Evolutionary conservation across 140 eudicot species (phyloP).

Genomic region (Flaveria floridana): DNA sequence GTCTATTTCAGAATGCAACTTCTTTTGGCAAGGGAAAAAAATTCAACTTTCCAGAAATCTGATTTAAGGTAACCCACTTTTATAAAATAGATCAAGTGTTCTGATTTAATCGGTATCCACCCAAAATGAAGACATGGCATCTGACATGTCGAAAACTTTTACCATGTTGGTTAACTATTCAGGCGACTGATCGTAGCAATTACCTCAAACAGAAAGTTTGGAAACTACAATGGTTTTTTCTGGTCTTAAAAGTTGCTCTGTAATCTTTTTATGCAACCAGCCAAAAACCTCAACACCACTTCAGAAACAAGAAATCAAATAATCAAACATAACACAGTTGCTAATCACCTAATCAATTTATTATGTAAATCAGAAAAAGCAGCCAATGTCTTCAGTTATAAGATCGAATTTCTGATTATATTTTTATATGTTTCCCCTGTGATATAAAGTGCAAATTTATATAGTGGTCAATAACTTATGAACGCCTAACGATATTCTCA

Average conservation of each 20-base stretch:
- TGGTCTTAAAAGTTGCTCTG: neutral
- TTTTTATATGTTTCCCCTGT: neutral
- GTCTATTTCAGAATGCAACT: neutral
- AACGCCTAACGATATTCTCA: neutral
- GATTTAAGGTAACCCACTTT: neutral
- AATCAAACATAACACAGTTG: neutral
- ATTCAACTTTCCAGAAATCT: neutral
- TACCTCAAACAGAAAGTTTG: neutral
- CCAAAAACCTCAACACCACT: neutral
- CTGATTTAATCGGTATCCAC: slow-evolving; percentile 14
- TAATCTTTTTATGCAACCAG: neutral
- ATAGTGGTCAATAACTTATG: neutral
- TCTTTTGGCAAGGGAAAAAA: neutral
- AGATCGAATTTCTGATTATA: neutral
- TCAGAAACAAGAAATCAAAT: neutral
- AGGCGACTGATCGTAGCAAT: neutral
- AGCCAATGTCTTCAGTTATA: slow-evolving; percentile 5
- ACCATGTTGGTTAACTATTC: neutral
- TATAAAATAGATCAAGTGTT: neutral
- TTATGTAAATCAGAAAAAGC: neutral
- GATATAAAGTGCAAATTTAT: neutral
- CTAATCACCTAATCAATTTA: neutral
- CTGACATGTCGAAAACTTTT: neutral
- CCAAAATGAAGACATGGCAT: neutral
- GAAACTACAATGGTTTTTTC: neutral